Evolutionary conservation across 306 rosid species (phyloP), one percentile per base, ranked within the genome.

Genomic region (Lupinus albus): DNA sequence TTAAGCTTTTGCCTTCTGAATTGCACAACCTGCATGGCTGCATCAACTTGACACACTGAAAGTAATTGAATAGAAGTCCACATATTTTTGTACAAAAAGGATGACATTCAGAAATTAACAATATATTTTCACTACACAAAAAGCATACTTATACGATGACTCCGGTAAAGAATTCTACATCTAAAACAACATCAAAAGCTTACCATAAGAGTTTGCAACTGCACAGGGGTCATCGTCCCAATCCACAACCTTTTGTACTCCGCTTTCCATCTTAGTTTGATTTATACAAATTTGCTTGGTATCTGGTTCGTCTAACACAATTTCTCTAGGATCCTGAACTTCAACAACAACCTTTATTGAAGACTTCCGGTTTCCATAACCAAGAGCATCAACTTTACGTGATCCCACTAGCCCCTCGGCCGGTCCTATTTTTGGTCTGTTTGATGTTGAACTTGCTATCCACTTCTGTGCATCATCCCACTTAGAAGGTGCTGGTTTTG

Each of bases 381-480:
- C 85, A 80, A 75, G 67, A 73, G 44, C 80, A 25, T 78, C 81
- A 11, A 13, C 78, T 76, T 83, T 89, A 16, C 89, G 87, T 2
- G 60, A 53, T 58, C 89, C 93, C 53, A 45, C 82, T 53, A 82
- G 89, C 45, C 83, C 92, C 66, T 89, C 90, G 33, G 72, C 68
- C 64, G 76, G 91, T 55, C 78, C 91, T 12, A 80, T 67, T 82
- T 88, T 93, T 0, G 91, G 86, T 71, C 87, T 66, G 74, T 86
- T 87, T 8, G 88, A 80, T 28, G 86, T 93, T 14, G 97, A 97
- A 72, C 98, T 89, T 1, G 95, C 95, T 57, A 93, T 89, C 98
- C 98, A 93, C 79, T 93, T 89, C 82, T 89, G 96, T 5, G 98
- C 98, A 83, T 93, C 97, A 50, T 87, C 96, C 98, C 98, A 93